phyloP scores from a whole-genome alignment of 2,329 filamentous ascomycete genomes.

The Rhynchosporium agropyri region DNA sequence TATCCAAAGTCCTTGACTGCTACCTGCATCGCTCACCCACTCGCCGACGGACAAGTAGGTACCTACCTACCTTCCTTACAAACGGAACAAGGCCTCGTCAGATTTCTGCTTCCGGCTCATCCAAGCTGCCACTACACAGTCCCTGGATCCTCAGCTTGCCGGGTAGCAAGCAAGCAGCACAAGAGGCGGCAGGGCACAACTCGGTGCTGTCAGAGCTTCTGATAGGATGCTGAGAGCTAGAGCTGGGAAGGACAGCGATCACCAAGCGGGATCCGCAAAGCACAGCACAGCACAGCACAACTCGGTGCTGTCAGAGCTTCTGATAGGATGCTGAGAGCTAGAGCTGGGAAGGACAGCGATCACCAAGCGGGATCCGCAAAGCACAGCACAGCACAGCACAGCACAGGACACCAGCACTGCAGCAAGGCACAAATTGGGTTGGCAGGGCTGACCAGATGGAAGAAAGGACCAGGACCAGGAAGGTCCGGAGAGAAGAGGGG shows the following conservation, averaged over 20 bases:
- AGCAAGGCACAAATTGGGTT: background rate
- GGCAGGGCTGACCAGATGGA: background rate
- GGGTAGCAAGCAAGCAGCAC: background rate
- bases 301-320: background rate
- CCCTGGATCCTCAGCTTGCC: background rate
- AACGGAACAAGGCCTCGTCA: conserved; percentile 10
- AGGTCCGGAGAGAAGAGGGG: background rate
- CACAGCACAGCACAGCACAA: background rate
- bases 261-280: conserved; percentile 11
- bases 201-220: background rate
- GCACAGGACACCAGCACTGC: too few relatives aligned
- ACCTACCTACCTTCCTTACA: background rate
- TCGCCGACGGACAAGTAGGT: background rate
- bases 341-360: background rate
- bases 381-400: background rate
- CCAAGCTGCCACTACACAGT: conserved; percentile 1
- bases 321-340: conserved; percentile 5
- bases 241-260: background rate
- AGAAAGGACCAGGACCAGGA: conserved; percentile 9
- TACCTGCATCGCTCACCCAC: background rate
- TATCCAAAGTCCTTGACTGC: background rate
- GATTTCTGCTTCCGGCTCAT: background rate
- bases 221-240: conserved; percentile 3
- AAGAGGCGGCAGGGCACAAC: conserved; percentile 1
- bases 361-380: conserved; percentile 11